Percentiles rank a stretch among this genome's conserved stretches.
These are phyloP conservation scores for Echium plantagineum DNA, from an alignment of 257 asterid species.

Conservation along the genomic window DNA sequence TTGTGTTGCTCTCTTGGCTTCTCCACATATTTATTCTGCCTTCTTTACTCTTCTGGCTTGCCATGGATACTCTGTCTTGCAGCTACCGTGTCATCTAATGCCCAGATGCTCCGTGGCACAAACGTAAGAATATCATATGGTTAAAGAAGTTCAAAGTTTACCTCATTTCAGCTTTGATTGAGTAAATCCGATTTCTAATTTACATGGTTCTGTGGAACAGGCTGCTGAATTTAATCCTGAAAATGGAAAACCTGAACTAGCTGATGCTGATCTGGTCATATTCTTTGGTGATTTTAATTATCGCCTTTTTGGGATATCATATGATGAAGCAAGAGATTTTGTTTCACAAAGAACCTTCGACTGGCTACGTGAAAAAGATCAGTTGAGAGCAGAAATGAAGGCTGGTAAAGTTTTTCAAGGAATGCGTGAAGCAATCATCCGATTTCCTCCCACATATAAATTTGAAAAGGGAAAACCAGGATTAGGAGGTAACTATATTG, in stretches of 20 bases:
- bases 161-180: background rate
- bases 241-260: conserved; percentile 62
- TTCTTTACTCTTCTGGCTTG: conserved; percentile 48
- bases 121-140: conserved; percentile 30
- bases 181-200: background rate
- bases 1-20: conserved; percentile 51
- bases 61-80: conserved; percentile 57
- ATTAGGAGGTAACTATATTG: conserved; percentile 44
- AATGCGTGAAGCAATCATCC: conserved; percentile 72
- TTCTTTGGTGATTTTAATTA: conserved; percentile 72
- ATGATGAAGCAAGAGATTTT: conserved; percentile 76
- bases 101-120: conserved; percentile 60
- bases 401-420: conserved; percentile 76
- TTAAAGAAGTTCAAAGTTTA: background rate
- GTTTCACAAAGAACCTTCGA: conserved; percentile 85
- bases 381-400: conserved; percentile 72
- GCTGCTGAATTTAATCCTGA: conserved; percentile 35
- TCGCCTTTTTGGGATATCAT: conserved; percentile 73
- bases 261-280: conserved; percentile 71
- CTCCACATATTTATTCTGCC: conserved; percentile 45
- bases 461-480: conserved; percentile 74
- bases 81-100: conserved; percentile 67
- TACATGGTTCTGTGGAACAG: conserved; percentile 11
- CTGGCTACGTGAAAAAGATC: conserved; percentile 85
- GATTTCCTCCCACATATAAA: conserved; percentile 81